These are phyloP conservation scores for Neofusicoccum ribis DNA, from an alignment of 2,329 filamentous ascomycete genomes.

Conservation along the genomic window DNA sequence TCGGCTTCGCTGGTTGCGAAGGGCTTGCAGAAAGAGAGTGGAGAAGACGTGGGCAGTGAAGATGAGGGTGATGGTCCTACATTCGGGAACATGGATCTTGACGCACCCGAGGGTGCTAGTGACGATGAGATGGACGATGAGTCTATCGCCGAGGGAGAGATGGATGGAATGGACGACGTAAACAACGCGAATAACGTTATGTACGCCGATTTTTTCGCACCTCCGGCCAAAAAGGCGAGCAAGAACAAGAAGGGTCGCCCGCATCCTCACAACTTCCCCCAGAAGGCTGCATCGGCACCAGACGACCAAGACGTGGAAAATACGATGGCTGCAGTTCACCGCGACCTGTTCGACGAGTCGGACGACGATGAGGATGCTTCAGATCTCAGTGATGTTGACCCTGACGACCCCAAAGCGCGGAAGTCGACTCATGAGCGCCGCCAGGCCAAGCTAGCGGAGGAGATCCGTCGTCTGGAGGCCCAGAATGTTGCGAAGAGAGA, in stretches of 20 bases:
- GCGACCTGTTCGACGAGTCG: constrained; percentile 82
- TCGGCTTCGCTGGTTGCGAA: constrained; percentile 28
- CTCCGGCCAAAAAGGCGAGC: constrained; percentile 70
- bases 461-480: constrained; percentile 88
- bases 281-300: constrained; percentile 23
- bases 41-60: constrained; percentile 58
- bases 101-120: constrained; percentile 69
- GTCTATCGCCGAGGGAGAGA: constrained; percentile 56
- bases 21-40: constrained; percentile 34
- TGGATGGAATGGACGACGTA: constrained; percentile 53
- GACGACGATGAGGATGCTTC: constrained; percentile 64
- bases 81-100: constrained; percentile 75
- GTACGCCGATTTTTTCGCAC: constrained; percentile 92
- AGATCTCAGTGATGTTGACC: constrained; percentile 63
- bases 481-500: constrained; percentile 85
- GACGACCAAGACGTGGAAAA: constrained; percentile 70
- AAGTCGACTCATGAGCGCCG: constrained; percentile 83
- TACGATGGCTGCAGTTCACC: constrained; percentile 82
- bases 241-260: constrained; percentile 55
- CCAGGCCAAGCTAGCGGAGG: constrained; percentile 80
- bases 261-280: constrained; percentile 53
- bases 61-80: constrained; percentile 78
- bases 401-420: constrained; percentile 69
- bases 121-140: constrained; percentile 61
- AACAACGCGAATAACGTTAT: constrained; percentile 84